These are phyloP conservation scores for Thymus mandschuricus DNA, from an alignment of 257 asterid species.

Conservation along the genomic window DNA sequence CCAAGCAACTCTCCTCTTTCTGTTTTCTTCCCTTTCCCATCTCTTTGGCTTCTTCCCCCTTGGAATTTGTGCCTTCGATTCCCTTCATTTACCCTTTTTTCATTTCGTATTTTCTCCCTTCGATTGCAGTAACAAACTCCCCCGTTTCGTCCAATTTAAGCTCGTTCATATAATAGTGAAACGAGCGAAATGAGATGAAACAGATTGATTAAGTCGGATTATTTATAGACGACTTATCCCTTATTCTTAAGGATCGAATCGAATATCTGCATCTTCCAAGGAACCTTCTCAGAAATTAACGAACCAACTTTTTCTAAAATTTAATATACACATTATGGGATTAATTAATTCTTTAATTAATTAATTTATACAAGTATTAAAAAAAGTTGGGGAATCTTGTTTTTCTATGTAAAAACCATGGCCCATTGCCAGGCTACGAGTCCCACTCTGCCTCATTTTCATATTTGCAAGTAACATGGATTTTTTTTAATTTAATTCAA, in stretches of 20 bases:
- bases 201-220: not conserved
- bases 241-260: conserved; percentile 13
- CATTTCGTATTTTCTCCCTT: not conserved
- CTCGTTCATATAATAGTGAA: too few species aligned
- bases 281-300: conserved; percentile 29
- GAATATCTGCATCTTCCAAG: conserved; percentile 29
- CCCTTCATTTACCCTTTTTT: not conserved
- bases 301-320: not conserved
- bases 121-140: too few species aligned
- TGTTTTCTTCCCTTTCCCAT: conserved; percentile 45
- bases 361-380: not conserved
- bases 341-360: not conserved
- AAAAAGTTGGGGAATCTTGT: conserved; percentile 43
- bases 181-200: too few species aligned
- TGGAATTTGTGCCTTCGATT: conserved; percentile 41
- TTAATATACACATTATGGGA: too few species aligned
- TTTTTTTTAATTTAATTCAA: conserved; percentile 14
- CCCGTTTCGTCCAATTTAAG: too few species aligned
- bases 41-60: conserved; percentile 49
- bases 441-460: conserved; percentile 50
- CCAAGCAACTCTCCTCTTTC: conserved; percentile 41
- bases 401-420: conserved; percentile 32
- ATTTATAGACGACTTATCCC: not conserved
- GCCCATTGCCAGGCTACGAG: conserved; percentile 56
- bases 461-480: conserved; percentile 65